Evolutionary conservation across 1,139 yeast genomes (phyloP).

Genomic region (Maudiozyma humilis): DNA sequence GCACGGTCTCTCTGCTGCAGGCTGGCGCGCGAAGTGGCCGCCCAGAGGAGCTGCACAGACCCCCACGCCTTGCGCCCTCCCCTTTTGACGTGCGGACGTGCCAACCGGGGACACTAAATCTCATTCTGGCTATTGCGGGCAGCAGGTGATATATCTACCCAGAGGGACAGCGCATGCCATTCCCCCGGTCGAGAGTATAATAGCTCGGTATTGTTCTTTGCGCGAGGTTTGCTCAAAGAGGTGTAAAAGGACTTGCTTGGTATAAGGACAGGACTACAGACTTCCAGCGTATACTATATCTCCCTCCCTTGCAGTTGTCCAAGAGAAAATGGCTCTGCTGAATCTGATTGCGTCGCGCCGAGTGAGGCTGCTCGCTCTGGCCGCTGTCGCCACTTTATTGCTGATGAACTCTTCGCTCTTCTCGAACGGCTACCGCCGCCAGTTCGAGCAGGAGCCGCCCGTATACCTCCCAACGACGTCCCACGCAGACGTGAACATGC

Average conservation of each 20-base stretch:
- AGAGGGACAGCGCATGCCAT: neutral
- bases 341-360: neutral
- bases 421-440: neutral
- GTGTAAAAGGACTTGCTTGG: too few species aligned
- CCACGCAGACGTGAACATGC: slow-evolving; percentile 2
- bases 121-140: neutral
- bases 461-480: slow-evolving; percentile 15
- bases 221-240: neutral
- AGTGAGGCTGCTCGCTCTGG: neutral
- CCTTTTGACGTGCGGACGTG: neutral
- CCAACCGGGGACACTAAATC: neutral
- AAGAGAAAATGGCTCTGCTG: neutral
- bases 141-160: neutral
- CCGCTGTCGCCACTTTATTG: neutral
- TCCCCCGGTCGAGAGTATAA: neutral
- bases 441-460: neutral
- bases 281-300: too few species aligned
- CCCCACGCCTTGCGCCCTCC: neutral
- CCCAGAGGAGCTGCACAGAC: neutral
- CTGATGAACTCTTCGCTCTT: neutral
- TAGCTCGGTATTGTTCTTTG: neutral
- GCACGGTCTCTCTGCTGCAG: neutral
- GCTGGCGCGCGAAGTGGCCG: neutral
- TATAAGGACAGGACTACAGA: too few species aligned
- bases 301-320: neutral